These are phyloP conservation scores for Sporisorium reilianum DNA, from an alignment of 1,284 basidiomycete genomes.

Conservation along the genomic window DNA sequence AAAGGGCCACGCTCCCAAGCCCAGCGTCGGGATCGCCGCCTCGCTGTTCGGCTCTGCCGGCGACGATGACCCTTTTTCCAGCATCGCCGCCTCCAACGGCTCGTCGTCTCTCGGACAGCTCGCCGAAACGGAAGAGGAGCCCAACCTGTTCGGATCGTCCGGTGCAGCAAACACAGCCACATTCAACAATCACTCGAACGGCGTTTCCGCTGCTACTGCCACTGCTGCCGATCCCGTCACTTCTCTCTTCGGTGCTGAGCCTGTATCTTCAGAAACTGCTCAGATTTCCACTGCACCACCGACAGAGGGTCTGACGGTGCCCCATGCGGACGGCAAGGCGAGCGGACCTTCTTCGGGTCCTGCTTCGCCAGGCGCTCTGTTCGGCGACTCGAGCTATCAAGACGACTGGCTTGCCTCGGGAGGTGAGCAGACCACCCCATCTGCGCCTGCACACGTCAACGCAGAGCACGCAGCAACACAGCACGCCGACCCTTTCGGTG, in stretches of 20 bases:
- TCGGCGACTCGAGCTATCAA: slow-evolving; percentile 40
- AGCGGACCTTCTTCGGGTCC: slow-evolving; percentile 26
- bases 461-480: neutral
- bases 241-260: slow-evolving; percentile 22
- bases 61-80: slow-evolving; percentile 58
- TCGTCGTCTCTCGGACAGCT: slow-evolving; percentile 24
- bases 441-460: slow-evolving; percentile 1
- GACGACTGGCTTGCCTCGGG: slow-evolving; percentile 49
- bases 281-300: neutral
- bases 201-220: slow-evolving; percentile 5
- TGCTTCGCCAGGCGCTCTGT: slow-evolving; percentile 40
- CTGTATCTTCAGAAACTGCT: slow-evolving; percentile 7
- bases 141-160: slow-evolving; percentile 33
- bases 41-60: slow-evolving; percentile 57
- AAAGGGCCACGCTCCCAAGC: slow-evolving; percentile 49
- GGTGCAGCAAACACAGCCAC: neutral
- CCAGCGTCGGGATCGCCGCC: slow-evolving; percentile 60
- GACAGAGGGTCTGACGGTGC: slow-evolving; percentile 15
- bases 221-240: slow-evolving; percentile 18
- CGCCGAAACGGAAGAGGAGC: slow-evolving; percentile 30
- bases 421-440: slow-evolving; percentile 7
- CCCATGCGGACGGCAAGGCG: slow-evolving; percentile 13
- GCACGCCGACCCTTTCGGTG: slow-evolving; percentile 31
- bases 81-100: slow-evolving; percentile 33
- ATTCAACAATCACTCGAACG: neutral